Base-by-base conservation (phyloP, 352 stramenopile genomes). In the Phytophthora gonapodyides region DNA sequence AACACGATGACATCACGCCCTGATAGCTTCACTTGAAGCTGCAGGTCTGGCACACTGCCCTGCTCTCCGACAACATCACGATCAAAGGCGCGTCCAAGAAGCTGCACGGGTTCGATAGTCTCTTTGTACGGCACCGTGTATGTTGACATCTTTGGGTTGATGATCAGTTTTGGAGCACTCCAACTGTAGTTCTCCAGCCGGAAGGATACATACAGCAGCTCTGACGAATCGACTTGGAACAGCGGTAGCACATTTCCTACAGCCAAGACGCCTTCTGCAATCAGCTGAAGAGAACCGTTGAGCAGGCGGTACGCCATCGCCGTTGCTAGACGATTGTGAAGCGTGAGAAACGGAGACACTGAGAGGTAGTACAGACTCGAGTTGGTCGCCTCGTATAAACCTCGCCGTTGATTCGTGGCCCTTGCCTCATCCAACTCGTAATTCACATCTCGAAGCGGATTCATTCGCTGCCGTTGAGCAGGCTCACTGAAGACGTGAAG, bases 161-260 rank as follows among this genome's bases (percentile, higher is more conserved):
- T 79, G 35, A 94, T 83, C 57, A 87, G 46, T 47, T 89, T 91
- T 7, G 85, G 85, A 15, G 73, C 61, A 60, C 85, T 94, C 87
- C 87, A 96, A 45, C 83, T 93, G 69, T 96, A 96, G 48, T 96
- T 96, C 52, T 94, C 87, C 37, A 96, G 50, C 30, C 87, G 82
- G 36, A 94, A 94, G 7, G 87, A 94, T 19, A 94, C 65, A 53
- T 89, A 96, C 34, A 96, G 54, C 19, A 82, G 50, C 30, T 80
- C 75, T 7, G 63, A 66, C 15, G 72, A 47, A 67, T 94, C 85
- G 31, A 96, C 73, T 63, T 96, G 87, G 49, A 96, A 96, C 15
- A 96, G 62, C 17, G 84, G 85, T 17, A 96, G 64, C 24, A 94
- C 77, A 34, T 88, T 92, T 10, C 87, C 87, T 15, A 96, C 82